Percentiles rank a stretch among this genome's conserved stretches.
Evolutionary conservation across 768 basidiomycete genomes (phyloP).

Genomic region (Leucosporidium creatinivorum): DNA sequence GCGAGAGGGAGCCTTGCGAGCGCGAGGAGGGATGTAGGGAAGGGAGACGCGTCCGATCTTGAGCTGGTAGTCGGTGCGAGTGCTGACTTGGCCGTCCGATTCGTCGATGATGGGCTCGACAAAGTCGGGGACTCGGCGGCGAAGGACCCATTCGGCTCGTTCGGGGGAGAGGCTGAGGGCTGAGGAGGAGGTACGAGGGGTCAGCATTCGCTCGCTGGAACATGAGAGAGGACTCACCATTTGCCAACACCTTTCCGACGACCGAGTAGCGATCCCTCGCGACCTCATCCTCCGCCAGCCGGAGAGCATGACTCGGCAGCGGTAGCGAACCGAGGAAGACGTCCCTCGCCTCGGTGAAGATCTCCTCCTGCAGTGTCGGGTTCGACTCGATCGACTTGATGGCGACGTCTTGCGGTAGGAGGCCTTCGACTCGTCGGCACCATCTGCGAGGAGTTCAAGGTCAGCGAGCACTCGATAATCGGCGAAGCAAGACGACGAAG

Average conservation of each 20-base stretch:
- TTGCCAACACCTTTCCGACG: slow-evolving; percentile 21
- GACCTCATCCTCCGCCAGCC: slow-evolving; percentile 54
- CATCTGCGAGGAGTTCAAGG: slow-evolving; percentile 56
- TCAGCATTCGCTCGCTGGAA: background rate
- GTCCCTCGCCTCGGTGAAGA: slow-evolving; percentile 80
- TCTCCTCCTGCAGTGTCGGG: slow-evolving; percentile 70
- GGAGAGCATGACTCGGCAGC: slow-evolving; percentile 48
- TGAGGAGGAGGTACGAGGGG: background rate
- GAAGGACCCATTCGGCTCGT: slow-evolving; percentile 61
- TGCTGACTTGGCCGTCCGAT: slow-evolving; percentile 45
- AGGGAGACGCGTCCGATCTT: slow-evolving; percentile 42
- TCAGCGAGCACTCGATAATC: slow-evolving; percentile 1
- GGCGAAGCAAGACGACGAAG: background rate
- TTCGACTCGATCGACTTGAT: slow-evolving; percentile 55
- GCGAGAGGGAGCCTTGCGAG: slow-evolving; percentile 41
- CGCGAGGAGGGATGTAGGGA: slow-evolving; percentile 37
- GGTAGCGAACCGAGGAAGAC: slow-evolving; percentile 60
- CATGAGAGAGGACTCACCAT: slow-evolving; percentile 43
- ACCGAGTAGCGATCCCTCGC: slow-evolving; percentile 22
- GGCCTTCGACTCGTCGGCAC: slow-evolving; percentile 60
- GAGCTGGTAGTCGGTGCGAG: slow-evolving; percentile 47
- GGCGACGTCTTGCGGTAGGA: slow-evolving; percentile 51
- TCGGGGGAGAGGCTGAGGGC: slow-evolving; percentile 49
- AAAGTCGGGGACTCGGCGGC: slow-evolving; percentile 59
- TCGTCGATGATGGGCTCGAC: slow-evolving; percentile 62